Conservation (phyloP, 345 rosid species). For the Alliaria petiolata region DNA sequence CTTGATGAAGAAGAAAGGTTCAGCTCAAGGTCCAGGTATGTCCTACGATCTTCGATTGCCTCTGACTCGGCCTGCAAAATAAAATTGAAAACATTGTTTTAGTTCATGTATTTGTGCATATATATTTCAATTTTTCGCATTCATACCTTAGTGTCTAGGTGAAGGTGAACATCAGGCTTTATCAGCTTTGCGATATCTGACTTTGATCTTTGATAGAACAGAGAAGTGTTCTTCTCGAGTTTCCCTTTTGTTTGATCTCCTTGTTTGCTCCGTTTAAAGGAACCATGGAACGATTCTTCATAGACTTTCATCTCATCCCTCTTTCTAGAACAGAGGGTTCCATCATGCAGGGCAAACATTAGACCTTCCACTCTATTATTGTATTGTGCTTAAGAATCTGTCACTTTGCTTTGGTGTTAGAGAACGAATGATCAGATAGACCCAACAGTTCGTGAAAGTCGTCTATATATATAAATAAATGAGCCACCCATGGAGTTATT, state of each 20-base stretch:
- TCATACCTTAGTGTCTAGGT: slow-evolving; percentile 22
- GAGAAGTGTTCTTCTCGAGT: slow-evolving; percentile 23
- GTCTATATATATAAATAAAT: slow-evolving; percentile 9
- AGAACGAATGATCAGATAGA: slow-evolving; percentile 26
- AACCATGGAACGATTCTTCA: slow-evolving; percentile 25
- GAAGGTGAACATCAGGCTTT: slow-evolving; percentile 18
- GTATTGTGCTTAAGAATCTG: not conserved
- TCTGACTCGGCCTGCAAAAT: slow-evolving; percentile 16
- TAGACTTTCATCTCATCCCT: slow-evolving; percentile 9
- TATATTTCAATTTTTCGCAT: not conserved
- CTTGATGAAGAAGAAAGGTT: slow-evolving; percentile 45
- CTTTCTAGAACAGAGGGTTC: slow-evolving; percentile 12
- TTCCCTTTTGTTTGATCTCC: slow-evolving; percentile 13
- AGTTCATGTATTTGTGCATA: not conserved
- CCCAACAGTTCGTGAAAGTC: slow-evolving; percentile 1
- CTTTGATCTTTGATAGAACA: slow-evolving; percentile 9
- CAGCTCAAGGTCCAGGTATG: slow-evolving; percentile 57
- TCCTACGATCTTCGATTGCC: slow-evolving; percentile 47
- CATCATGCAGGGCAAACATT: slow-evolving; percentile 23
- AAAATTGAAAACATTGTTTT: not conserved
- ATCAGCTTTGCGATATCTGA: not conserved
- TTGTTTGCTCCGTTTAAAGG: slow-evolving; percentile 23
- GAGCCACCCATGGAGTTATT: slow-evolving; percentile 22
- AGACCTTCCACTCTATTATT: not conserved
- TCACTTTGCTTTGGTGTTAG: slow-evolving; percentile 14